A percentile compares a stretch with the other conserved stretches of the same genome.
Conservation (phyloP, 1,139 yeast species). For the Candida tetrigidarum region DNA sequence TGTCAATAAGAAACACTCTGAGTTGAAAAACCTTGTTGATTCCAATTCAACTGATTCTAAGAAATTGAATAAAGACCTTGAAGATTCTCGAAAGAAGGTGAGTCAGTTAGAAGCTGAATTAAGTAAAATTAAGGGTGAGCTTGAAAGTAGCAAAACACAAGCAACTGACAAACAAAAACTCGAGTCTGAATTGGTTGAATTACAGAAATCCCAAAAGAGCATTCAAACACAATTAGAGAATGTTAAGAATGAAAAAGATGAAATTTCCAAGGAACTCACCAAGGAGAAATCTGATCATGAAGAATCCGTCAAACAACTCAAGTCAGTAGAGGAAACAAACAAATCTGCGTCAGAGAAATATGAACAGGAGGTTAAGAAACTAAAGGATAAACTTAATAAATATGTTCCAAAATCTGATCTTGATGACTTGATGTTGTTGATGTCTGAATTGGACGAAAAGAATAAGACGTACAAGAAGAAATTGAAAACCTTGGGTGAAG, state of each 20-base stretch:
- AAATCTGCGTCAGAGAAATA: constrained; percentile 12
- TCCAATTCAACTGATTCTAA: constrained; percentile 4
- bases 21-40: constrained; percentile 9
- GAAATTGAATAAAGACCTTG: constrained; percentile 12
- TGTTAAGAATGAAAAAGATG: constrained; percentile 6
- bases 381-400: constrained; percentile 21
- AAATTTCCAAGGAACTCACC: constrained; percentile 1
- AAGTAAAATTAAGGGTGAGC: constrained; percentile 1
- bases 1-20: constrained; percentile 7
- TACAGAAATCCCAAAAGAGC: background rate
- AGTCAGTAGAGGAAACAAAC: constrained; percentile 7
- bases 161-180: constrained; percentile 9
- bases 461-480: constrained; percentile 60
- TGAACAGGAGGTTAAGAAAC: constrained; percentile 17
- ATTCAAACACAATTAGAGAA: constrained; percentile 9
- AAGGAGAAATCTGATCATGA: constrained; percentile 13
- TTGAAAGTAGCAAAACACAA: constrained; percentile 10
- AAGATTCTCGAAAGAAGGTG: constrained; percentile 17
- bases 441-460: constrained; percentile 76
- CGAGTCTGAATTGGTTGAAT: constrained; percentile 17
- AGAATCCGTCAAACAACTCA: constrained; percentile 8
- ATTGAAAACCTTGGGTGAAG: constrained; percentile 53
- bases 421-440: constrained; percentile 76
- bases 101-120: constrained; percentile 7
- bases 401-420: constrained; percentile 62